Evolutionary conservation across 2,329 filamentous ascomycete species (phyloP).

Genomic region (Sclerotinia nivalis): DNA sequence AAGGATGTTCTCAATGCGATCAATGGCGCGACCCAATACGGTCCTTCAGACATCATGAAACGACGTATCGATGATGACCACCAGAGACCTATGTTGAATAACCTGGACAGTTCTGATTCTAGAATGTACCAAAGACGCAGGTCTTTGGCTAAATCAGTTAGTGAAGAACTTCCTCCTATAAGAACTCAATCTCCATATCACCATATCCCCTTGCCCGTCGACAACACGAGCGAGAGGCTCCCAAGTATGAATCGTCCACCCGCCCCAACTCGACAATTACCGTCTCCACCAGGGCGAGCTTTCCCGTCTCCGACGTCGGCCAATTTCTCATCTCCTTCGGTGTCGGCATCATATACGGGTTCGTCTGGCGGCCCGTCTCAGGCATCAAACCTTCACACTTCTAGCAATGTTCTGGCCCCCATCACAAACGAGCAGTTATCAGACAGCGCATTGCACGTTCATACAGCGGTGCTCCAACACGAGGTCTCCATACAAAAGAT

Average conservation of each 20-base stretch:
- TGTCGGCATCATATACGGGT: slow-evolving; percentile 31
- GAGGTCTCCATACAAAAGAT: slow-evolving; percentile 55
- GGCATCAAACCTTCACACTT: slow-evolving; percentile 30
- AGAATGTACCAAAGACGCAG: slow-evolving; percentile 32
- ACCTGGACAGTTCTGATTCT: slow-evolving; percentile 27
- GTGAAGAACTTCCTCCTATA: slow-evolving; percentile 33
- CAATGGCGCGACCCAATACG: slow-evolving; percentile 28
- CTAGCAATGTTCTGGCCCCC: slow-evolving; percentile 32
- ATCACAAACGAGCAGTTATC: slow-evolving; percentile 31
- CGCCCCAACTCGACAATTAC: slow-evolving; percentile 37
- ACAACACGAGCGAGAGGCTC: slow-evolving; percentile 26
- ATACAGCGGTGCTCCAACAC: slow-evolving; percentile 49
- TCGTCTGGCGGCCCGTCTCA: slow-evolving; percentile 29
- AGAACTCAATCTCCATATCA: slow-evolving; percentile 33
- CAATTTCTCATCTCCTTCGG: slow-evolving; percentile 38
- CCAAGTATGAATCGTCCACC: slow-evolving; percentile 40
- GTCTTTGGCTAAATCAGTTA: slow-evolving; percentile 26
- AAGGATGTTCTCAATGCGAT: slow-evolving; percentile 25
- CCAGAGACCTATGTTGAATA: slow-evolving; percentile 28
- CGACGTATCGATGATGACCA: slow-evolving; percentile 31
- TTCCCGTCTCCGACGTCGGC: slow-evolving; percentile 38
- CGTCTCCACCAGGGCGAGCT: slow-evolving; percentile 39
- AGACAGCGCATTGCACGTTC: slow-evolving; percentile 37
- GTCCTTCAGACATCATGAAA: slow-evolving; percentile 35
- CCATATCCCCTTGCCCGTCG: slow-evolving; percentile 21